Percentiles rank a stretch among this genome's conserved stretches.
phyloP scores from a whole-genome alignment of 768 basidiomycete species.

The Fomitopsis serialis region DNA sequence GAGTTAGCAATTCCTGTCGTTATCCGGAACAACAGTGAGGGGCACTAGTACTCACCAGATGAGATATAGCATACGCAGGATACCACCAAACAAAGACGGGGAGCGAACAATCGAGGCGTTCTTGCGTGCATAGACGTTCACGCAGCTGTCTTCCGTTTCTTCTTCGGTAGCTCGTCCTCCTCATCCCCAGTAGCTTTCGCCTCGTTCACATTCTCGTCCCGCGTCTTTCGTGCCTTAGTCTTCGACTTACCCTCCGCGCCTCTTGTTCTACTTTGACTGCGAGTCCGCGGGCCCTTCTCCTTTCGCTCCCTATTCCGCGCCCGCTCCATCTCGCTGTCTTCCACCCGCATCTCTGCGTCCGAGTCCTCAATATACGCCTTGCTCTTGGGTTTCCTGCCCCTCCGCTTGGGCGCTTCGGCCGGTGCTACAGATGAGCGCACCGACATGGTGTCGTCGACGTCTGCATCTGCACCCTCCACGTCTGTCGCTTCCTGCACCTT shows the following conservation, averaged over 20 bases:
- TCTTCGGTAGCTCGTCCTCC: slow-evolving; percentile 22
- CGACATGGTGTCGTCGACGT: slow-evolving; percentile 10
- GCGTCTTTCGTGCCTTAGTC: slow-evolving; percentile 7
- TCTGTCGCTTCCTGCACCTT: slow-evolving; percentile 1
- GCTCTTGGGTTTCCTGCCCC: slow-evolving; percentile 17
- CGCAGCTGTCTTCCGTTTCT: slow-evolving; percentile 17
- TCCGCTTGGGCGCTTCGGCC: slow-evolving; percentile 4
- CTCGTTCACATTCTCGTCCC: slow-evolving; percentile 8
- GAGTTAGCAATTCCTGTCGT: too few species aligned
- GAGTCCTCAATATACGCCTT: slow-evolving; percentile 16
- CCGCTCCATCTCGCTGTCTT: slow-evolving; percentile 1
- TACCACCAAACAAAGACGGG: too few species aligned
- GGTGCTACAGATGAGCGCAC: slow-evolving; percentile 9
- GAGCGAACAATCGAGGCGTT: too few species aligned
- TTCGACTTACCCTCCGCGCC: slow-evolving; percentile 9
- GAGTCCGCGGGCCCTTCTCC: slow-evolving; percentile 7
- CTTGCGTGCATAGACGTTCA: too few species aligned
- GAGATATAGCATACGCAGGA: too few species aligned
- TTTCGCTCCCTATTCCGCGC: slow-evolving; percentile 4
- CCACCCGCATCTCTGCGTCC: slow-evolving; percentile 12
- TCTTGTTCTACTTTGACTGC: slow-evolving; percentile 17
- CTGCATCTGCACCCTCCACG: slow-evolving; percentile 9
- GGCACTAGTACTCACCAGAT: too few species aligned
- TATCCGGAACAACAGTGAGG: too few species aligned
- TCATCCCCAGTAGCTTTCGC: slow-evolving; percentile 9